These are phyloP conservation scores for Colletotrichum sp. DNA, from an alignment of 2,329 filamentous ascomycete genomes.

Conservation along the genomic window DNA sequence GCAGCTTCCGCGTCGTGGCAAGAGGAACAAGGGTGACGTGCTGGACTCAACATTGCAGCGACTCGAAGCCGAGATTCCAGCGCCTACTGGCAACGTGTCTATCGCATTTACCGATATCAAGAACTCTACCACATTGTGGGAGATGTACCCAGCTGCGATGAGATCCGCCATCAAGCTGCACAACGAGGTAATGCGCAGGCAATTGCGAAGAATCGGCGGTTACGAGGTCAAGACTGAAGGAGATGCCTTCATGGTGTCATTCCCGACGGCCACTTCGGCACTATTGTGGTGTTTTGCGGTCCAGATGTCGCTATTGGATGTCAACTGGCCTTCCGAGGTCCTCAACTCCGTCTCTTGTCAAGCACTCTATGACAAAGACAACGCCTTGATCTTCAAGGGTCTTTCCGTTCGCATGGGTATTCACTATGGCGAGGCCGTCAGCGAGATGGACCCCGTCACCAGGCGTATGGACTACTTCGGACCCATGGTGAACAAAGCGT, in stretches of 20 bases:
- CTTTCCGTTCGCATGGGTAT: constrained; percentile 97
- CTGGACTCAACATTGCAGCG: constrained; percentile 87
- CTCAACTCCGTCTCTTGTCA: constrained; percentile 85
- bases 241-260: constrained; percentile 99
- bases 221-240: constrained; percentile 99
- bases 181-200: constrained; percentile 94
- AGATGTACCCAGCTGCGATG: constrained; percentile 94
- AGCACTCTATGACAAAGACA: constrained; percentile 81
- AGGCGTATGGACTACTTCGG: constrained; percentile 99
- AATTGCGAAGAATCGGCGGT: constrained; percentile 90
- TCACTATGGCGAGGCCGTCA: constrained; percentile 93
- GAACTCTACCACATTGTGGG: constrained; percentile 95
- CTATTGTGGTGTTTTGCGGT: constrained; percentile 96
- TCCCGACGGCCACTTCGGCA: constrained; percentile 93
- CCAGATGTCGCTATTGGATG: constrained; percentile 84
- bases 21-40: constrained; percentile 66
- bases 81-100: constrained; percentile 87
- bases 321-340: constrained; percentile 93
- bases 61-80: constrained; percentile 88
- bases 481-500: constrained; percentile 97
- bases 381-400: constrained; percentile 89
- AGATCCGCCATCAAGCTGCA: constrained; percentile 95
- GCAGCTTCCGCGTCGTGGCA: constrained; percentile 68
- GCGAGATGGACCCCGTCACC: constrained; percentile 94
- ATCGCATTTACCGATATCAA: constrained; percentile 99